Conservation (phyloP, 768 basidiomycete species). For the Kwoniella heveanensis region DNA sequence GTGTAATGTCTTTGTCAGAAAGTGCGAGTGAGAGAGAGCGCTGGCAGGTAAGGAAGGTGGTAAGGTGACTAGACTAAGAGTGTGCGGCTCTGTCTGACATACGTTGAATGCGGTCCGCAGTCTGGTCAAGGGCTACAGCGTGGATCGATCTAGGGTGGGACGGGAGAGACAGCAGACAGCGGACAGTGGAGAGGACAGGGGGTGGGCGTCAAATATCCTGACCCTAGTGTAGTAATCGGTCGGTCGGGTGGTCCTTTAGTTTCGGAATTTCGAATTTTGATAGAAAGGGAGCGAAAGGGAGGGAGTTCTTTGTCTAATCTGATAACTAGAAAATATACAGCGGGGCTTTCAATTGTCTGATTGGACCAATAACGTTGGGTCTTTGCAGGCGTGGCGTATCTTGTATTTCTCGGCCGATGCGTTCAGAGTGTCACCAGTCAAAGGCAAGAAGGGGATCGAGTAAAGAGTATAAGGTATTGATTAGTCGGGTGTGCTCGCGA, state of each 20-base stretch:
- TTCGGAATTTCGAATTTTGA: neutral
- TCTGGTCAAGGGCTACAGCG: neutral
- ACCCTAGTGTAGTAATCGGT: too few species aligned
- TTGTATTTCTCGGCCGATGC: neutral
- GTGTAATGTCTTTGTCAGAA: neutral
- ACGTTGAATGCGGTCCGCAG: neutral
- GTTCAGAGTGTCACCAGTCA: too few species aligned
- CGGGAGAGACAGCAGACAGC: too few species aligned
- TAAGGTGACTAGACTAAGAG: neutral
- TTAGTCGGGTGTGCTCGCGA: neutral
- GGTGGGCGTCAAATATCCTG: too few species aligned
- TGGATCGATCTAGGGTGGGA: too few species aligned
- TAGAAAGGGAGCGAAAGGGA: too few species aligned
- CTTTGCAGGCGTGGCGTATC: too few species aligned
- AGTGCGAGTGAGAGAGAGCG: neutral
- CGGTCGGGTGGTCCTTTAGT: too few species aligned
- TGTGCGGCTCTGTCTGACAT: neutral
- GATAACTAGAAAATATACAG: slow-evolving; percentile 17
- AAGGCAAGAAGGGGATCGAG: neutral
- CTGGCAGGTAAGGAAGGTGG: neutral
- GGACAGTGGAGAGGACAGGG: too few species aligned
- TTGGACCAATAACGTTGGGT: neutral
- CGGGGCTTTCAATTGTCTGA: too few species aligned
- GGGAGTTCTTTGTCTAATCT: slow-evolving; percentile 18
- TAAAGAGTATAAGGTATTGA: neutral